Evolutionary conservation across 805 yeast genomes (phyloP).

Genomic region (Torulaspora indica): DNA sequence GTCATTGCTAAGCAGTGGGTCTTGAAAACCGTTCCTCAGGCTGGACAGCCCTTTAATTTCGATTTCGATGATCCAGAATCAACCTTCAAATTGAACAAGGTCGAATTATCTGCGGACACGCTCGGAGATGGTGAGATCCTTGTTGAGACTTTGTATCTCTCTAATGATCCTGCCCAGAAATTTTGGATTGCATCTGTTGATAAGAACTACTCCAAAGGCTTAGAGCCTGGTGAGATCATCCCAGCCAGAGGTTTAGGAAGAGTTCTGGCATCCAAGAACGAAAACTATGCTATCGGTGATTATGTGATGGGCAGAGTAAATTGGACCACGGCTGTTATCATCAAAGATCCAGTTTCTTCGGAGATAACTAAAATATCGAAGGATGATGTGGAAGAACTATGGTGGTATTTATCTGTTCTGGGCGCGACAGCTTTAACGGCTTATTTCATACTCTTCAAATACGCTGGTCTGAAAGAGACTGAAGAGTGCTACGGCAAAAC

Average conservation of each 20-base stretch:
- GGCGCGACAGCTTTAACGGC: conserved; percentile 63
- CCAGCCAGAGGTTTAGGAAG: conserved; percentile 49
- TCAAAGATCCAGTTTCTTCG: conserved; percentile 22
- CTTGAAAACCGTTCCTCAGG: conserved; percentile 28
- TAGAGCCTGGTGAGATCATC: conserved; percentile 42
- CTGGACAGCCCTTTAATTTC: conserved; percentile 27
- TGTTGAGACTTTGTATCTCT: conserved; percentile 44
- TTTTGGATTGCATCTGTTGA: conserved; percentile 44
- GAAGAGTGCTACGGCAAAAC: conserved; percentile 42
- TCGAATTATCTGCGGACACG: conserved; percentile 21
- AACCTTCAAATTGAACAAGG: conserved; percentile 30
- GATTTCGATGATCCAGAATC: conserved; percentile 25
- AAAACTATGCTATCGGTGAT: conserved; percentile 43
- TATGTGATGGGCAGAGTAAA: conserved; percentile 37
- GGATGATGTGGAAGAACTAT: conserved; percentile 35
- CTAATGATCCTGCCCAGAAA: conserved; percentile 62
- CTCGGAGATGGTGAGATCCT: conserved; percentile 41
- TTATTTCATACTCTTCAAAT: conserved; percentile 48
- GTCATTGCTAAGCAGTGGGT: conserved; percentile 34
- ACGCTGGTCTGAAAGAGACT: conserved; percentile 43
- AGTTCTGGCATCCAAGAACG: conserved; percentile 45
- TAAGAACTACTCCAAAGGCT: conserved; percentile 31
- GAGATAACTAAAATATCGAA: conserved; percentile 21
- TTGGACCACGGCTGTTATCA: conserved; percentile 48
- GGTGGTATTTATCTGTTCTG: conserved; percentile 44